Evolutionary conservation across 345 rosid species (phyloP), one percentile per base, ranked within the genome.

Genomic region (Eucalyptus regnans): DNA sequence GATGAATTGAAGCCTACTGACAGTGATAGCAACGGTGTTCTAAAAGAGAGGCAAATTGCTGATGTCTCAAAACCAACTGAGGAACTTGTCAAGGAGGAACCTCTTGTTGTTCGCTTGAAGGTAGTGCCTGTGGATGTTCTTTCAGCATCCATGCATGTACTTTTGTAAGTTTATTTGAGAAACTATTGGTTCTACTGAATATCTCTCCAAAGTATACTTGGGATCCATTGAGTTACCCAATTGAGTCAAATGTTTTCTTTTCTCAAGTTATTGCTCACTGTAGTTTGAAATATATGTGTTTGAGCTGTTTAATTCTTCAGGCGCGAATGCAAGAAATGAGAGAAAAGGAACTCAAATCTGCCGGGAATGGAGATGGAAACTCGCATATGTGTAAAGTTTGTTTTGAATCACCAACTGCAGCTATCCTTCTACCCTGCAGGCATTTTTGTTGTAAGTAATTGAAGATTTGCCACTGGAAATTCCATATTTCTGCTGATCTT

Each of bases 251-350:
- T 37, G 43, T 37, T 76, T 37, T 37, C 83, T 41, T 76, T 37
- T 68, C 41, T 71, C 20, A 68, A 37, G 25, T 71, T 71, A 37
- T 76, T 22, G 27, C 1, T 76, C 27, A 9, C 48, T 76, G 3
- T 37, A 18, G 48, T 37, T 76, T 37, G 27, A 76, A 37, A 20
- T 37, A 37, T 76, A 76, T 76, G 2, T 18, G 83, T 76, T 37
- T 76, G 83, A 76, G 83, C 17, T 83, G 50, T 86, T 76, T 87
- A 79, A 86, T 83, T 62, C 88, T 90, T 48, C 95, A 98, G 99
- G 99, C 99, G 9, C 90, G 97, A 50, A 98, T 98, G 99, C 99
- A 96, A 93, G 99, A 98, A 90, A 97, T 97, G 98, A 98, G 96
- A 92, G 99, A 98, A 93, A 98, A 95, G 90, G 99, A 98, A 90